Evolutionary conservation across 805 yeast genomes (phyloP), one percentile per base, ranked within the genome.

Genomic region (Starmerella scarabaei): DNA sequence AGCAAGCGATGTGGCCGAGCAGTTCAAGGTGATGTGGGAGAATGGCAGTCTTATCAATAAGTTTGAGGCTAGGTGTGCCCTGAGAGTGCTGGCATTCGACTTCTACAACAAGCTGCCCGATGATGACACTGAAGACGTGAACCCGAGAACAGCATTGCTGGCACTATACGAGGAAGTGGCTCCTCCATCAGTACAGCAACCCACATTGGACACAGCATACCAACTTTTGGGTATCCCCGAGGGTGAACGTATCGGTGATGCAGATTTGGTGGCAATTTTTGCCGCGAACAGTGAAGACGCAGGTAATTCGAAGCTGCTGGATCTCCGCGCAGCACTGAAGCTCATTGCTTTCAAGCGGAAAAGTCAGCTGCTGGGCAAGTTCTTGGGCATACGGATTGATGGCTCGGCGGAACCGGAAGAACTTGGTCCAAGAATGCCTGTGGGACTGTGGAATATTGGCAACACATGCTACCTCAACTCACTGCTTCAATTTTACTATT

Each of bases 401-500:
- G 20, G 36, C 6, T n/a, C 30, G 19, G 18, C 21, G 28, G 33
- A 16, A 6, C 27, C 18, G 16, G 34, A 16, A 21, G n/a, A 18
- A 17, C 24, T 16, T 9, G 38, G 34, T 18, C 31, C 40, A 8
- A 16, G 36, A 6, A 27, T 88, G 73, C 98, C 98, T 0, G 82
- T 84, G 3, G 98, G 98, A 0, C 67, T 91, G 54, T 82, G 80
- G 59, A 91, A 91, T 56, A 86, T 85, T 46, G 98, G 98, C 19
- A 91, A 91, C 56, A 88, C 98, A 0, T 91, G 98, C 59, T 86
- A 86, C 51, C 65, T 91, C 58, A 88, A 91, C 57, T 88, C 97
- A 0, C 65, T 91, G 36, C 62, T 88, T 31, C 98, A 88, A 56
- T 88, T 80, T 54, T 88, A 84, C 58, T 91, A 85, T 62, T 80